Base-by-base conservation (phyloP, 2,329 filamentous ascomycete species). In the Beauveria sp. region DNA sequence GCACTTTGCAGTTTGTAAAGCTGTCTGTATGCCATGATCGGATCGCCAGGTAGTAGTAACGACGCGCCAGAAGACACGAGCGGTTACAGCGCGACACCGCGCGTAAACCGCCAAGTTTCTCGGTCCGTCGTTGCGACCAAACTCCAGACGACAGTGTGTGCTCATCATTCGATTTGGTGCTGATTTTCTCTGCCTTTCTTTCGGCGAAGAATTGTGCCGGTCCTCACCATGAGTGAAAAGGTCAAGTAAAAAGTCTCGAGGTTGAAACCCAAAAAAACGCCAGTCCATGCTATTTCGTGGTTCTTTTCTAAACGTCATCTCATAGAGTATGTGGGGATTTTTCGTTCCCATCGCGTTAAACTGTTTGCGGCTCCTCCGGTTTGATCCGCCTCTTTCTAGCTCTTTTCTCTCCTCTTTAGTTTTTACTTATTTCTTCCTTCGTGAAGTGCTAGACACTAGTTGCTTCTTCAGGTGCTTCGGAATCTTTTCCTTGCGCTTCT, bases 391-490 rank as follows among this genome's bases (percentile, higher is more conserved):
- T 12, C 12, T 61, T 55, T 43, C 43, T 3, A 52, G 62, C 52
- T 57, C 48, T 64, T 62, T 62, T 44, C 30, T 24, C 41, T 50
- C 43, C 41, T 26, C 59, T 56, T n/a, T 43, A 40, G 28, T 20
- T 26, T 46, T 28, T 41, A 6, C 24, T 59, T 28, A 83, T 72
- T 83, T 87, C 77, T 89, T 88, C 69, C 83, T 84, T 66, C 84
- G 79, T 61, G 84, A 79, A 18, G 81, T 80, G 64, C 79, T 79
- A 61, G 81, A 82, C 28, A 96, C 84, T 62, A 96, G 75, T 72
- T 89, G 90, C 80, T 97, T 97, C 83, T 99, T 99, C 40, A 96
- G 66, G 71, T 96, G 86, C 77, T 99, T 99, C 0, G 94, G 93
- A 76, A 99, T 96, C 80, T 99, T 99, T 4, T 90, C 89, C 74